Conservation (phyloP, 164 flowering plant genomes). For the Cinnamomum chago region DNA sequence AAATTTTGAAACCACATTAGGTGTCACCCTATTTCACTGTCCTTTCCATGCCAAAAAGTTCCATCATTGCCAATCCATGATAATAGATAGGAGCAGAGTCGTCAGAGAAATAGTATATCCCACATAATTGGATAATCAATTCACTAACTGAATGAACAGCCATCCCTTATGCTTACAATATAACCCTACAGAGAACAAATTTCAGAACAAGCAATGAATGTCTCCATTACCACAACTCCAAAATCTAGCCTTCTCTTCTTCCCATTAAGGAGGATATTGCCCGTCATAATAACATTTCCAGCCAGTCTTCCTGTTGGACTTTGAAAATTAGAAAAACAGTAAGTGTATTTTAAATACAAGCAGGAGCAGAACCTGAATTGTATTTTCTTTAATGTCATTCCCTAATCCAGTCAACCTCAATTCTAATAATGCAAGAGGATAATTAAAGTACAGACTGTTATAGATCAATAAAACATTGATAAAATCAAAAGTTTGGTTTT, state of each 20-base stretch:
- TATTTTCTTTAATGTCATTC: not conserved
- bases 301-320: constrained; percentile 62
- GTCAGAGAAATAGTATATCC: not conserved
- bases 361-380: not conserved
- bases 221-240: constrained; percentile 55
- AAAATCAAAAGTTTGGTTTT: no score
- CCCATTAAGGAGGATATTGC: constrained; percentile 64
- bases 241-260: constrained; percentile 45
- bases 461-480: no score
- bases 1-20: not conserved
- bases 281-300: constrained; percentile 54
- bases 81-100: not conserved
- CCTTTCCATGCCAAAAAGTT: not conserved
- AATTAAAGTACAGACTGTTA: no score
- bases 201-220: not conserved
- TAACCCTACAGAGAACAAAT: not conserved
- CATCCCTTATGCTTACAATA: not conserved
- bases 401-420: not conserved
- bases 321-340: not conserved
- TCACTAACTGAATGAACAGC: no score
- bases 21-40: not conserved
- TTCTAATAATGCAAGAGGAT: no score
- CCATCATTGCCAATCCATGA: not conserved
- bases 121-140: not conserved
- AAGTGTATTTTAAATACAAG: not conserved